Evolutionary conservation across 306 rosid genomes (phyloP).

Genomic region (Prunus dulcis): DNA sequence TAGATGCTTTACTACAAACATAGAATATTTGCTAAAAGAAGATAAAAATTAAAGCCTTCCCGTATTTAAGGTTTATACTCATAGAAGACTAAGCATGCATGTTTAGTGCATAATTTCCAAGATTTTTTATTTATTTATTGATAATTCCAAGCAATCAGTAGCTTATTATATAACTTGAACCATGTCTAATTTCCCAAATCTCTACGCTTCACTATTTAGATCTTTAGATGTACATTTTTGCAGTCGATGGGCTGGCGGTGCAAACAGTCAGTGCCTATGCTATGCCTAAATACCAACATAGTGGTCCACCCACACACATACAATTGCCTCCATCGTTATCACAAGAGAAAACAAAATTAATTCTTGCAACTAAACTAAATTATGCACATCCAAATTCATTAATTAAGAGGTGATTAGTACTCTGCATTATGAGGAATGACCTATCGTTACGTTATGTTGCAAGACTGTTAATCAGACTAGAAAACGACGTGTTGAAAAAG

Average conservation of each 20-base stretch:
- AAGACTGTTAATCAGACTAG: neutral
- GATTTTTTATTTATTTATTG: too few species aligned
- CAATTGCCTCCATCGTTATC: neutral
- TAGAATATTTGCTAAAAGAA: neutral
- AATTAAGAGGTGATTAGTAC: neutral
- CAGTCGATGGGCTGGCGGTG: constrained; percentile 8
- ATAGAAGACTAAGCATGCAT: neutral
- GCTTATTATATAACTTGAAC: neutral
- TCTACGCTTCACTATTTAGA: neutral
- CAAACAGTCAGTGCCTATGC: constrained; percentile 6
- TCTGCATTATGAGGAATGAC: neutral
- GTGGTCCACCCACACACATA: constrained; percentile 4
- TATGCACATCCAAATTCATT: neutral
- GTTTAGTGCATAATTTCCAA: neutral
- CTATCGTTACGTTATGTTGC: too few species aligned
- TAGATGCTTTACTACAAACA: too few species aligned
- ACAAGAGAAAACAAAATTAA: neutral
- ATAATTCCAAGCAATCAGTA: neutral
- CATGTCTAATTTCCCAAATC: neutral
- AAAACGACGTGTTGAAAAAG: too few species aligned
- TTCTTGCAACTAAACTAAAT: neutral
- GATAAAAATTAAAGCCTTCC: neutral
- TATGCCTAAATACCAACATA: neutral
- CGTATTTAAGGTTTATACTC: neutral
- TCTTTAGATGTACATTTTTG: neutral